Percentiles rank a stretch among this genome's conserved stretches.
These are phyloP conservation scores for Nigrospora sphaerica DNA, from an alignment of 2,329 filamentous ascomycete species.

Conservation along the genomic window DNA sequence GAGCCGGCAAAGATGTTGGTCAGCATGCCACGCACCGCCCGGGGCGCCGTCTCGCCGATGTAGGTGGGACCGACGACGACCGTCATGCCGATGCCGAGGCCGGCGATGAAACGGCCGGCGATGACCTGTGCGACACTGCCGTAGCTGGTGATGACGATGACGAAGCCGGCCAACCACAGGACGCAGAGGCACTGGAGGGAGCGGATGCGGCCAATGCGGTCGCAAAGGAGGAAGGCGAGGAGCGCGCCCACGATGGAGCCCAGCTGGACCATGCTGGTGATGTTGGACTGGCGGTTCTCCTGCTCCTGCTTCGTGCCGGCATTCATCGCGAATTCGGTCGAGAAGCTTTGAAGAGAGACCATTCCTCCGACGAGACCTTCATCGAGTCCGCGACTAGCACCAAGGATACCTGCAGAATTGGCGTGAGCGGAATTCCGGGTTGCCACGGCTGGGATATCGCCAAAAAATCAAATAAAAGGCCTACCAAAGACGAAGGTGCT, in stretches of 20 bases:
- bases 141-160: constrained; percentile 8
- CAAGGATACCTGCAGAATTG: constrained; percentile 45
- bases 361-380: constrained; percentile 53
- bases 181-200: constrained; percentile 12
- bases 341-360: constrained; percentile 38
- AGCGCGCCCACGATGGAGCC: constrained; percentile 6
- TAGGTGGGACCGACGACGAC: constrained; percentile 32
- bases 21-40: constrained; percentile 5
- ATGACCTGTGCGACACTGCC: constrained; percentile 16
- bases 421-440: too few relatives aligned
- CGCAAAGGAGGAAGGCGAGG: constrained; percentile 14
- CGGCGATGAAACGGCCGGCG: constrained; percentile 32
- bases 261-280: constrained; percentile 9
- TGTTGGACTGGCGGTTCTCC: constrained; percentile 3
- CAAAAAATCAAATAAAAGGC: constrained; percentile 45
- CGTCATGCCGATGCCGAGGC: constrained; percentile 33
- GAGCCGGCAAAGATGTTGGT: constrained; percentile 6
- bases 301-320: constrained; percentile 16
- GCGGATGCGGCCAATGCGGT: constrained; percentile 15
- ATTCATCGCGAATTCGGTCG: constrained; percentile 32
- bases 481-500: constrained; percentile 1
- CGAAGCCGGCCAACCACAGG: constrained; percentile 14
- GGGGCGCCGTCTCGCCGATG: constrained; percentile 34
- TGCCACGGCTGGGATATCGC: too few relatives aligned
- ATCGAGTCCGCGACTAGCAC: constrained; percentile 51